Percentiles rank a stretch among this genome's conserved stretches.
phyloP scores from a whole-genome alignment of 2,329 filamentous ascomycete species.

The Diaporthe sp. region DNA sequence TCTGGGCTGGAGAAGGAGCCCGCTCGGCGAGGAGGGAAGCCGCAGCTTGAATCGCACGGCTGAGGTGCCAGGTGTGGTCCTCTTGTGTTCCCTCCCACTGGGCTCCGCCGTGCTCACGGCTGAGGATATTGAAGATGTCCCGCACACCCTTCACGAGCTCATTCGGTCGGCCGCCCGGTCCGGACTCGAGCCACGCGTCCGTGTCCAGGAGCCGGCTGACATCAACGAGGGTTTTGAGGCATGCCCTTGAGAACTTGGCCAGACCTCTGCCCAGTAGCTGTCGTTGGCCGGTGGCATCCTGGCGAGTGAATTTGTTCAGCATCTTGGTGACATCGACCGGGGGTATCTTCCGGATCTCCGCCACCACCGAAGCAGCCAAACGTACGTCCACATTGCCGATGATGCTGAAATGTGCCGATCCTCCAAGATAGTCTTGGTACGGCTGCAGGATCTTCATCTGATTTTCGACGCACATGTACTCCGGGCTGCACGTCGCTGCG shows the following conservation, averaged over 20 bases:
- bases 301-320: not conserved
- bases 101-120: not conserved
- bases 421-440: not conserved
- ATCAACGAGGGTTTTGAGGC: not conserved
- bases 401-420: not conserved
- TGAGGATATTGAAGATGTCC: conserved; percentile 10
- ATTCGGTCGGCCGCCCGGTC: not conserved
- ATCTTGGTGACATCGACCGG: not conserved
- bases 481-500: not conserved
- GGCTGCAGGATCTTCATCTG: not conserved
- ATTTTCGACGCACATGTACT: not conserved
- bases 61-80: conserved; percentile 17
- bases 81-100: not conserved
- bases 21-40: not conserved
- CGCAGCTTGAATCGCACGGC: not conserved
- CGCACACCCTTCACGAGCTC: not conserved
- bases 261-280: not conserved
- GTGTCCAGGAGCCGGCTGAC: not conserved
- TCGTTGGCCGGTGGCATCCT: not conserved
- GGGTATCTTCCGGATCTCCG: not conserved
- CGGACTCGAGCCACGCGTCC: conserved; percentile 1
- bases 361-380: not conserved
- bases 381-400: not conserved
- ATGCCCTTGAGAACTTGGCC: not conserved
- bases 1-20: not conserved